phyloP scores from a whole-genome alignment of 106 monocot species.

The Dendrobium catenatum region DNA sequence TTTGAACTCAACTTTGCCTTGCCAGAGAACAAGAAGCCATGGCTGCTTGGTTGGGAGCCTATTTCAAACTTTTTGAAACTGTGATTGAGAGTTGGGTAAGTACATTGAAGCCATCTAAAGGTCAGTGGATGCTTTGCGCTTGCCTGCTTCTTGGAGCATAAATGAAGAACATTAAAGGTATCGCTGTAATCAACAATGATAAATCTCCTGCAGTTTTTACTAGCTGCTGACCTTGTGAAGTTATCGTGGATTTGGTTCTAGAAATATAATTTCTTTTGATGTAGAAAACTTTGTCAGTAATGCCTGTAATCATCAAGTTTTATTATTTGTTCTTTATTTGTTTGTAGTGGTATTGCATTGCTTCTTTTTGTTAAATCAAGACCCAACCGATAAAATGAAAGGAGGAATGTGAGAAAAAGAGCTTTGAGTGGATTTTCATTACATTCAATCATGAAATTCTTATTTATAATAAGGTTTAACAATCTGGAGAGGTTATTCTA shows the following conservation, averaged over 20 bases:
- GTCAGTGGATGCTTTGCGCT: too few species aligned
- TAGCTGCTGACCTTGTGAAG: too few species aligned
- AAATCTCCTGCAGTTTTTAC: neutral
- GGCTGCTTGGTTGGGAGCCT: conserved; percentile 82
- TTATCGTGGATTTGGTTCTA: neutral
- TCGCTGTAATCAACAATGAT: neutral
- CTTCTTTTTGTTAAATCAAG: neutral
- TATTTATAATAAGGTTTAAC: too few species aligned
- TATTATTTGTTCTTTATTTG: neutral
- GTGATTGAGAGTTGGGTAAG: conserved; percentile 7
- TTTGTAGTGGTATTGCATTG: neutral
- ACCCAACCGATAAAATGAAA: too few species aligned
- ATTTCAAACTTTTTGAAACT: conserved; percentile 64
- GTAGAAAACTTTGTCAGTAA: too few species aligned
- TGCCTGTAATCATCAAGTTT: neutral
- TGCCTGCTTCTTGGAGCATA: too few species aligned
- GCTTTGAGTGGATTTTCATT: too few species aligned
- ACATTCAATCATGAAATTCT: too few species aligned
- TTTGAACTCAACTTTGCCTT: conserved; percentile 86
- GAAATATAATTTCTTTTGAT: neutral
- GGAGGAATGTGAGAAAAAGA: too few species aligned
- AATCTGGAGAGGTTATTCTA: too few species aligned
- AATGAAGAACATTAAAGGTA: neutral
- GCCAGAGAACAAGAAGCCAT: conserved; percentile 72
- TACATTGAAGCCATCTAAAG: too few species aligned